phyloP scores from a whole-genome alignment of 2,329 filamentous ascomycete species.

The Alternaria viburni region DNA sequence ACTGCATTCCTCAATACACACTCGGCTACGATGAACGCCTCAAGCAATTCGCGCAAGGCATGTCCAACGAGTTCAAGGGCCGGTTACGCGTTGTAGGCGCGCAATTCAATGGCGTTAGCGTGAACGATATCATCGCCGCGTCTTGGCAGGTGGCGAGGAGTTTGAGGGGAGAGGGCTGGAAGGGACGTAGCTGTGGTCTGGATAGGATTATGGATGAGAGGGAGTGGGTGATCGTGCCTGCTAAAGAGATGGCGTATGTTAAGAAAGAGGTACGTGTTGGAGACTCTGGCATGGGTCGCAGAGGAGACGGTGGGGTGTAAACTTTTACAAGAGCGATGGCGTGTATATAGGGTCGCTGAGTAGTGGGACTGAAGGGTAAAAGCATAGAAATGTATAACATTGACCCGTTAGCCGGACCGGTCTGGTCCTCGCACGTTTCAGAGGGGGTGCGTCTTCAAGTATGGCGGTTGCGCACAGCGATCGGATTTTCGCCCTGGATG shows the following conservation, averaged over 20 bases:
- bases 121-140: constrained; percentile 61
- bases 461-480: background rate
- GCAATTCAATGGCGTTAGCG: constrained; percentile 56
- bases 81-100: constrained; percentile 66
- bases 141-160: constrained; percentile 61
- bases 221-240: constrained; percentile 18
- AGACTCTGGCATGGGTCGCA: background rate
- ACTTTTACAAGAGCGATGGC: background rate
- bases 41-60: constrained; percentile 58
- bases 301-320: constrained; percentile 6
- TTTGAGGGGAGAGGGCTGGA: constrained; percentile 39
- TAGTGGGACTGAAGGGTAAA: background rate
- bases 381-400: background rate
- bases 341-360: background rate
- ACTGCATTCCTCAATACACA: constrained; percentile 90
- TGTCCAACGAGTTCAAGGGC: constrained; percentile 66
- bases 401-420: background rate
- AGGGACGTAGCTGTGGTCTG: constrained; percentile 34
- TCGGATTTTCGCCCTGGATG: background rate
- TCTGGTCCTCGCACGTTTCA: background rate
- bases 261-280: constrained; percentile 1
- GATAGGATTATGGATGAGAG: constrained; percentile 26
- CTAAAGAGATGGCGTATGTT: constrained; percentile 12
- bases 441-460: background rate
- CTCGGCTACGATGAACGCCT: constrained; percentile 76